Evolutionary conservation across 2,329 filamentous ascomycete species (phyloP).

Genomic region (Anthostomella pinea): DNA sequence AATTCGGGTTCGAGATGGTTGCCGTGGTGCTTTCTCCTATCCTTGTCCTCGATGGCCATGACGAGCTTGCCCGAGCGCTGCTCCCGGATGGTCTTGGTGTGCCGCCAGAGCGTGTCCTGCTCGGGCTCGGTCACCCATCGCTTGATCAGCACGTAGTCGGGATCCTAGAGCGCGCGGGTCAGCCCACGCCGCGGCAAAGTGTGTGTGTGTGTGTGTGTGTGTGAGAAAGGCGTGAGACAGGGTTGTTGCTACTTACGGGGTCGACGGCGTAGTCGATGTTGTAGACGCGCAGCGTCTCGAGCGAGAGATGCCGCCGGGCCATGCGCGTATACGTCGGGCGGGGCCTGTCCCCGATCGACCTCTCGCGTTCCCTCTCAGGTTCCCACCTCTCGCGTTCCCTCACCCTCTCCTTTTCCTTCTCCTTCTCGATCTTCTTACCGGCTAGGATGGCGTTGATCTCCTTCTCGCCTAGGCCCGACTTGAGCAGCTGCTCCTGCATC

Average conservation of each 20-base stretch:
- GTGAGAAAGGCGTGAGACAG: background rate
- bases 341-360: slow-evolving; percentile 12
- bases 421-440: slow-evolving; percentile 45
- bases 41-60: slow-evolving; percentile 44
- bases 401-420: slow-evolving; percentile 40
- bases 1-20: slow-evolving; percentile 45
- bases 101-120: slow-evolving; percentile 69
- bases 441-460: slow-evolving; percentile 56
- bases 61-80: slow-evolving; percentile 44
- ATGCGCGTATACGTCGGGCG: slow-evolving; percentile 63
- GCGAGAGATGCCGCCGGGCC: slow-evolving; percentile 58
- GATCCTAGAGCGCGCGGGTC: slow-evolving; percentile 46
- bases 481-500: slow-evolving; percentile 56
- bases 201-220: background rate
- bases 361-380: slow-evolving; percentile 9
- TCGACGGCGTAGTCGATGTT: slow-evolving; percentile 59
- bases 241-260: slow-evolving; percentile 40
- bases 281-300: slow-evolving; percentile 57
- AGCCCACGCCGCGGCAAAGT: slow-evolving; percentile 1
- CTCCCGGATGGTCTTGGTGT: slow-evolving; percentile 64
- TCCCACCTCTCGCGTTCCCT: slow-evolving; percentile 32
- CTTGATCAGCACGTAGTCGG: slow-evolving; percentile 70
- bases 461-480: slow-evolving; percentile 57
- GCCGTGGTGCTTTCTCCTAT: slow-evolving; percentile 38
- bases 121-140: slow-evolving; percentile 69